Conservation (phyloP, 2,329 filamentous ascomycete genomes). For the Decorospora gaudefroyi region DNA sequence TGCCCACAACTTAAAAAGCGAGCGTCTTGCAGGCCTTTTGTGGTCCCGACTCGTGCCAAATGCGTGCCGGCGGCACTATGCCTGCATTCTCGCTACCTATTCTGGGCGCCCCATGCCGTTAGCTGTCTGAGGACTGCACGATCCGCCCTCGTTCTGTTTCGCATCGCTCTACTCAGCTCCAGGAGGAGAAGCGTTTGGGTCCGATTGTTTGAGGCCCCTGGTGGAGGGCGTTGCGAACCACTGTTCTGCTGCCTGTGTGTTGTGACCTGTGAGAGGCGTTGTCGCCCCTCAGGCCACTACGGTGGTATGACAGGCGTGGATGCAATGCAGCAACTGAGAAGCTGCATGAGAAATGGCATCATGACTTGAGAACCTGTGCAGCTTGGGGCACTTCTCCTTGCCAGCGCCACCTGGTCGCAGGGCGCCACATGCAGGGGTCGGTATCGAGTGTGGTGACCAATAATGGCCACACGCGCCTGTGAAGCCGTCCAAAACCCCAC, state of each 20-base stretch:
- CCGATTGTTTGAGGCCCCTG: not conserved
- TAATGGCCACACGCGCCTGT: slow-evolving; percentile 8
- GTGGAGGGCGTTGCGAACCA: too few relatives aligned
- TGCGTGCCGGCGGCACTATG: slow-evolving; percentile 9
- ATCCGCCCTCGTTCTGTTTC: slow-evolving; percentile 24
- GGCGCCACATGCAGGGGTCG: slow-evolving; percentile 13
- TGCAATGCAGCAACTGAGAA: too few relatives aligned
- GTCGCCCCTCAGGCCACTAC: too few relatives aligned
- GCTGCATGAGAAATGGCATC: too few relatives aligned
- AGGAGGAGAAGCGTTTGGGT: too few relatives aligned
- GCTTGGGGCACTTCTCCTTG: too few relatives aligned
- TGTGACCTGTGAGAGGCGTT: too few relatives aligned
- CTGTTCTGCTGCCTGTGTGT: too few relatives aligned
- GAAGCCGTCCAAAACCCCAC: slow-evolving; percentile 9
- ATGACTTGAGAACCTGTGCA: too few relatives aligned
- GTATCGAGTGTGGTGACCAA: slow-evolving; percentile 11
- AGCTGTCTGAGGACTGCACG: slow-evolving; percentile 23
- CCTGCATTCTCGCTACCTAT: slow-evolving; percentile 24
- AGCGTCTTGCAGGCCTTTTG: slow-evolving; percentile 12
- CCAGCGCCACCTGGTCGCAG: slow-evolving; percentile 12
- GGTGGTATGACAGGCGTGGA: too few relatives aligned
- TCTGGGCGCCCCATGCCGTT: slow-evolving; percentile 30
- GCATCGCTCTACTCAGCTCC: slow-evolving; percentile 16
- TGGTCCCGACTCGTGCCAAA: slow-evolving; percentile 12
- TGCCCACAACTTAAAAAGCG: slow-evolving; percentile 14